A percentile compares a stretch with the other conserved stretches of the same genome.
Evolutionary conservation across 1,284 basidiomycete species (phyloP).

Genomic region (Pseudozyma tsukubaensis): DNA sequence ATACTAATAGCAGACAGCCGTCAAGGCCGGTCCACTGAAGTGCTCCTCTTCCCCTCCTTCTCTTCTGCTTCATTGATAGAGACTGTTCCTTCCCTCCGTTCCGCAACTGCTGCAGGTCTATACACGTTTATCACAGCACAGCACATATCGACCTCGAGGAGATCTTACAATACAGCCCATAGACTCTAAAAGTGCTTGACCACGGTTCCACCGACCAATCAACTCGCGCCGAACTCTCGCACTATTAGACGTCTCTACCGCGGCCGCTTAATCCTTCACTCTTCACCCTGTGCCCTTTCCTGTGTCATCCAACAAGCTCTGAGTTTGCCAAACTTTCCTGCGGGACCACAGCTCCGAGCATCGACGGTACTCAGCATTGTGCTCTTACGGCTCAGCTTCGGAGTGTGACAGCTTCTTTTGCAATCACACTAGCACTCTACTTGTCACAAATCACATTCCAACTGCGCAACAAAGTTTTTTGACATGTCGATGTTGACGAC

Average conservation of each 20-base stretch:
- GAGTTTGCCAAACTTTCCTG: not conserved
- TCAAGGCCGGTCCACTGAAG: not conserved
- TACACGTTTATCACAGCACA: not conserved
- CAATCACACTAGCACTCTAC: not conserved
- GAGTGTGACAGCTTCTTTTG: constrained; percentile 3
- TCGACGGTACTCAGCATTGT: constrained; percentile 12
- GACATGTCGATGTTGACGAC: constrained; percentile 30
- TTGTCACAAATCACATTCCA: constrained; percentile 6
- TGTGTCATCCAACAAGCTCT: too few species aligned
- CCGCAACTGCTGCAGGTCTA: too few species aligned
- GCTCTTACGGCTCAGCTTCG: too few species aligned
- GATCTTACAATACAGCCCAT: too few species aligned
- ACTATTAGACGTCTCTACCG: constrained; percentile 13
- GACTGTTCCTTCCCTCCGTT: not conserved
- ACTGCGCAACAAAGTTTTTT: not conserved
- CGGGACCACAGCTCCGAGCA: constrained; percentile 6
- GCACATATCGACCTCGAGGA: too few species aligned
- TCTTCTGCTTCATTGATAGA: too few species aligned
- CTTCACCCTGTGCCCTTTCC: too few species aligned
- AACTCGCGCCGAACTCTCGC: too few species aligned
- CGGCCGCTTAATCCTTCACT: too few species aligned
- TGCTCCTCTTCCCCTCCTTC: not conserved
- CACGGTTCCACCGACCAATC: too few species aligned
- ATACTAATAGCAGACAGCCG: constrained; percentile 24
- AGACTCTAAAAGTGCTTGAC: too few species aligned